Base-by-base conservation (phyloP, 1,284 basidiomycete species). In the Somion occarium region DNA sequence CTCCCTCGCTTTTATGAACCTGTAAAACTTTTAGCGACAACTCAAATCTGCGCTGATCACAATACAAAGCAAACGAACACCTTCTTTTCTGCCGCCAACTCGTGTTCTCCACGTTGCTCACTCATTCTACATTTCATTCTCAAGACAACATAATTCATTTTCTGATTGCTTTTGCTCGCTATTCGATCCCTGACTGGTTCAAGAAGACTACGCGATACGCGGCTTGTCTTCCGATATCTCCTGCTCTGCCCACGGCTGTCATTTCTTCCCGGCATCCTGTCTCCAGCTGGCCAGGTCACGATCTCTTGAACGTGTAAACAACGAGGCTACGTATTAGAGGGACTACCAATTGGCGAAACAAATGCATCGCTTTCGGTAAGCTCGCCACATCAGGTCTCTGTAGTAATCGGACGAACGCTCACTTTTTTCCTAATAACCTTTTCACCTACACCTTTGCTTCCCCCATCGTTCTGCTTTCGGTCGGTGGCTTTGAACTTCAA, bases 301-400 rank as follows among this genome's bases (percentile, higher is more conserved):
- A 55, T 55, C 53, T 25, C 44, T 60, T 56, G 64, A 84, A 81
- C 84, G 83, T 86, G 83, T 79, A 73, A 68, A 70, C 78, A 80
- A 73, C 79, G 77, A 84, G 81, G 78, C 61, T 50, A 49, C 51
- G 52, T 54, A 56, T 56, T 54, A 50, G 55, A 60, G 60, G 59
- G 57, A 58, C 48, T 52, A 43, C 43, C 56, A 59, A 65, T 60
- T 63, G 15, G 30, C 30, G 7, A 7, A 34, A 63, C 69, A 64
- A 66, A 89, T 91, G 88, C 73, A 87, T 75, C 85, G 84, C 63
- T 87, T 91, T 70, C 85, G 88, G 88, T 88, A 76, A 73, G 87
- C 69, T 49, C 53, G 50, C 57, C 49, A 50, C 51, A 49, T 53
- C n/a, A n/a, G n/a, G n/a, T n/a, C n/a, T n/a, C 15, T 34, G 30